These are phyloP conservation scores for Hypoxylon perforatum DNA, from an alignment of 495 filamentous ascomycete genomes.

Conservation along the genomic window DNA sequence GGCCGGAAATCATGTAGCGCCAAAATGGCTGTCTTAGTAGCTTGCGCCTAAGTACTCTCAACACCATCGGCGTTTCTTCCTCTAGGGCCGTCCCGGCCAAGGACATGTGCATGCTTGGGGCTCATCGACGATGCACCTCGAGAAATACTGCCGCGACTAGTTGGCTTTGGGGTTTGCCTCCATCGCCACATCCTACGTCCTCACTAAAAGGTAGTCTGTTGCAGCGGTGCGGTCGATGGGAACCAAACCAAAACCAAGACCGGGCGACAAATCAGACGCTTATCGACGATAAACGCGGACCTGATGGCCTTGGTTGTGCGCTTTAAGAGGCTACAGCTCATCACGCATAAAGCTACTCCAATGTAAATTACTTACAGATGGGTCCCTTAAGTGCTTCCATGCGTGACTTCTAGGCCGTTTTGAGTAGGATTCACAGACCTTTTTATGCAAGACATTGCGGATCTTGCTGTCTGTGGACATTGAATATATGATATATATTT, in stretches of 20 bases:
- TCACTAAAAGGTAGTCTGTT: not conserved
- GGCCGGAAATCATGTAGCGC: conserved; percentile 17
- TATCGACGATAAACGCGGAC: conserved; percentile 14
- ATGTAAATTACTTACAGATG: conserved; percentile 38
- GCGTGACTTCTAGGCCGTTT: conserved; percentile 30
- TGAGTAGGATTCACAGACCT: conserved; percentile 25
- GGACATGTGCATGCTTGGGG: conserved; percentile 5
- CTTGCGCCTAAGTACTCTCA: conserved; percentile 25
- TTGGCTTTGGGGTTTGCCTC: conserved; percentile 3
- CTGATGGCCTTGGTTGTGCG: conserved; percentile 4
- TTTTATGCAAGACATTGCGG: conserved; percentile 43
- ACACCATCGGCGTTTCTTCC: conserved; percentile 19
- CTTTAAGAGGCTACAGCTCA: conserved; percentile 45
- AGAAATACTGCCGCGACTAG: conserved; percentile 14
- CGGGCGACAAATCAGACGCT: conserved; percentile 5
- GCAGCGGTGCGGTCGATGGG: not conserved
- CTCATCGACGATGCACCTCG: conserved; percentile 5
- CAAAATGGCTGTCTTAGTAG: conserved; percentile 15
- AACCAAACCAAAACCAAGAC: conserved; percentile 1
- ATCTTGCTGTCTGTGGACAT: conserved; percentile 27
- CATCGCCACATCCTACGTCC: not conserved
- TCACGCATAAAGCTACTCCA: conserved; percentile 52
- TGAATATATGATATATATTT: not conserved
- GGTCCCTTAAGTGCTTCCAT: conserved; percentile 23
- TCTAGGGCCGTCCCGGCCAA: conserved; percentile 12